Evolutionary conservation across 1,139 yeast species (phyloP), one percentile per base, ranked within the genome.

Genomic region (Lodderomyces orthopsilosis): DNA sequence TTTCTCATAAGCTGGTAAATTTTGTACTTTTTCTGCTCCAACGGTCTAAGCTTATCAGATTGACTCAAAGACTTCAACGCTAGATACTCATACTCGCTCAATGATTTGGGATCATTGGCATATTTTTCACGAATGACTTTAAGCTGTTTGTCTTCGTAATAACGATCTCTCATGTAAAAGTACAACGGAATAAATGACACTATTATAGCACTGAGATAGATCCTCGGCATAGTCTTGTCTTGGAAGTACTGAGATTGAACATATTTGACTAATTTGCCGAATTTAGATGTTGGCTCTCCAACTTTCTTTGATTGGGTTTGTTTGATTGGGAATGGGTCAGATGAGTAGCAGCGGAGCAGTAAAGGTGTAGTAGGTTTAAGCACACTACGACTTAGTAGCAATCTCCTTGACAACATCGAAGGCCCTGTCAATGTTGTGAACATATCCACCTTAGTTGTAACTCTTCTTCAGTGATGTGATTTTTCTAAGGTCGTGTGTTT

Each of bases 161-260:
- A 85, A 40, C 84, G 62, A 53, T 84, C 87, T 52, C 82, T 69
- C 80, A 85, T 81, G 58, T 82, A 82, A 55, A 75, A 77, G 49
- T 79, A 75, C 45, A 88, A 86, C 43, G 83, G 79, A 19, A 76
- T 70, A 33, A 80, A 61, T 51, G 83, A 75, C 15, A 75, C 66
- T 1, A 71, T 67, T 56, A 85, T 84, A 1, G 80, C 75, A 23
- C 77, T 79, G 30, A 85, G 57, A 52, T 84, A 79, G 56, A 75
- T 81, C 21, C 63, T 57, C 3, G 75, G 69, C 69, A 71, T 65
- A 13, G 67, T 57, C 45, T 61, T 62, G 14, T 42, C 34, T 46
- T 71, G 65, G 56, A 70, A 70, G 52, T 68, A 62, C 35, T 62
- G 60, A 18, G 68, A 63, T 42, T 68, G 62, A 44, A 68, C 61